These are phyloP conservation scores for Flaveria trinervia DNA, from an alignment of 129 eudicot genomes.

Conservation along the genomic window DNA sequence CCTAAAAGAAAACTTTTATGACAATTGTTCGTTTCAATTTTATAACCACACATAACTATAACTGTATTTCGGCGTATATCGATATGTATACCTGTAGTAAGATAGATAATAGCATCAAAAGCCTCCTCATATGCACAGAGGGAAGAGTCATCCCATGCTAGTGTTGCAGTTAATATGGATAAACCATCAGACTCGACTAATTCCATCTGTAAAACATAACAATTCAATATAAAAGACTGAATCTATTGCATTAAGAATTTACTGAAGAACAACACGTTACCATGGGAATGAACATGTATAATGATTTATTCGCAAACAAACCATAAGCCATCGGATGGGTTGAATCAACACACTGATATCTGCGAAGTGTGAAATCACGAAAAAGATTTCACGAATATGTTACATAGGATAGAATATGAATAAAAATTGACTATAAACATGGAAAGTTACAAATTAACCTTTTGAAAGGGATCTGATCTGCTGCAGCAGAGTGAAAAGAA, in stretches of 20 bases:
- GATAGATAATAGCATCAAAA: slow-evolving; percentile 47
- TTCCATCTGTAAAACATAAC: slow-evolving; percentile 44
- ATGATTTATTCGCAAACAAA: slow-evolving; percentile 51
- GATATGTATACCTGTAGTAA: slow-evolving; percentile 57
- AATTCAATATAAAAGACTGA: slow-evolving; percentile 9
- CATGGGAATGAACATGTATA: slow-evolving; percentile 67
- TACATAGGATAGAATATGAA: background rate
- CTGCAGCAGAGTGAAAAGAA: slow-evolving; percentile 33
- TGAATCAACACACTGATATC: slow-evolving; percentile 53
- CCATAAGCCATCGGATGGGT: slow-evolving; percentile 62
- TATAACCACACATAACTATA: background rate
- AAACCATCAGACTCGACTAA: slow-evolving; percentile 55
- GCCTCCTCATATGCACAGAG: slow-evolving; percentile 55
- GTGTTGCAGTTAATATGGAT: slow-evolving; percentile 58
- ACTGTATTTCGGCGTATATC: background rate
- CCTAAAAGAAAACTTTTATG: slow-evolving; percentile 45
- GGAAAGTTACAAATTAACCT: slow-evolving; percentile 43
- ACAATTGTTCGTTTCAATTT: background rate
- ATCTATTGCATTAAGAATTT: background rate
- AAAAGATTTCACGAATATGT: background rate
- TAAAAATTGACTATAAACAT: background rate
- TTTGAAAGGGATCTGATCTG: slow-evolving; percentile 28
- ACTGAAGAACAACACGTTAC: slow-evolving; percentile 28
- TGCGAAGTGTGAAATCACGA: slow-evolving; percentile 51
- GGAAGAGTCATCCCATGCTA: slow-evolving; percentile 62